Percentiles rank a stretch among this genome's conserved stretches.
Conservation (phyloP, 2,329 filamentous ascomycete genomes). For the Ophiobolus disseminans region DNA sequence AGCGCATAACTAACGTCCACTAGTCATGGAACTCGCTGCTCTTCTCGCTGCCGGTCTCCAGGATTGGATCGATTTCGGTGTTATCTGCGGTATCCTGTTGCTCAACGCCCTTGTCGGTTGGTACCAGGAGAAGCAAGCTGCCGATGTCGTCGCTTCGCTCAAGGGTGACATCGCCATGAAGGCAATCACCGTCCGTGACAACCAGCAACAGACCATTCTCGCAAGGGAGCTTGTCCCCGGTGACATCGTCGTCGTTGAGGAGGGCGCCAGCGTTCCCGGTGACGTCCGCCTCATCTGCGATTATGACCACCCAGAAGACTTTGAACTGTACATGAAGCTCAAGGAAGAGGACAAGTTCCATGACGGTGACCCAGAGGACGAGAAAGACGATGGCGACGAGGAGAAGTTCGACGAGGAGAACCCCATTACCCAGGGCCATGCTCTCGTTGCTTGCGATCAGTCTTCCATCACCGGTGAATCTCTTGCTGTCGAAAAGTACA, state of each 20-base stretch:
- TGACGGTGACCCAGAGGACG: slow-evolving; percentile 66
- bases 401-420: slow-evolving; percentile 63
- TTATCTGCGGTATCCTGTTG: slow-evolving; percentile 76
- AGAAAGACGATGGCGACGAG: slow-evolving; percentile 67
- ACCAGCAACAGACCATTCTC: slow-evolving; percentile 71
- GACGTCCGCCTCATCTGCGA: slow-evolving; percentile 76
- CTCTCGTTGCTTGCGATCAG: slow-evolving; percentile 76
- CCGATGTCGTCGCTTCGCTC: slow-evolving; percentile 69
- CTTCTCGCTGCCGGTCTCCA: slow-evolving; percentile 75
- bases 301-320: slow-evolving; percentile 72
- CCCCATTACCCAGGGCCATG: slow-evolving; percentile 65
- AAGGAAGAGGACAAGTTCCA: slow-evolving; percentile 59
- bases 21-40: slow-evolving; percentile 80
- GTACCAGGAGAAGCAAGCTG: slow-evolving; percentile 83
- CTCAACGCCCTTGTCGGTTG: slow-evolving; percentile 80
- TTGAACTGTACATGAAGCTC: slow-evolving; percentile 71
- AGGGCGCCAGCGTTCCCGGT: slow-evolving; percentile 73
- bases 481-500: slow-evolving; percentile 79
- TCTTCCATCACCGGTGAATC: slow-evolving; percentile 84
- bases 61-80: slow-evolving; percentile 77
- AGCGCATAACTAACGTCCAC: slow-evolving; percentile 16
- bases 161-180: slow-evolving; percentile 83
- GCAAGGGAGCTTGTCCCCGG: slow-evolving; percentile 77
- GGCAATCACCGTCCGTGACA: slow-evolving; percentile 71
- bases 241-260: slow-evolving; percentile 77